phyloP scores from a whole-genome alignment of 1,139 yeast species.

The Taphrina flavorubra region DNA sequence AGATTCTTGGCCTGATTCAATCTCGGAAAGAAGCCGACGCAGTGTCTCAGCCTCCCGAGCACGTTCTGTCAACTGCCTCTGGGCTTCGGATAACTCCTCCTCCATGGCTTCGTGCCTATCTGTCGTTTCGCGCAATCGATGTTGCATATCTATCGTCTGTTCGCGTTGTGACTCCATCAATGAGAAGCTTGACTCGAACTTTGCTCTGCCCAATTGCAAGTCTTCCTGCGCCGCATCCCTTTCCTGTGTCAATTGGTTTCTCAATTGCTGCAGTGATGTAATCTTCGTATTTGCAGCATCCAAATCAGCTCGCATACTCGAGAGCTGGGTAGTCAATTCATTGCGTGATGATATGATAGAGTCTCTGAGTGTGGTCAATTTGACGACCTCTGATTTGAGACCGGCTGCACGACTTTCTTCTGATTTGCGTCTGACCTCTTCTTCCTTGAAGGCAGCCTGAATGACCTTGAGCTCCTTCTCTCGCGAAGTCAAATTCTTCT shows the following conservation, averaged over 20 bases:
- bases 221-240: slow-evolving; percentile 57
- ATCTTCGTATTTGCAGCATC: slow-evolving; percentile 19
- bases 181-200: slow-evolving; percentile 62
- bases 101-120: slow-evolving; percentile 69
- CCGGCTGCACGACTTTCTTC: slow-evolving; percentile 30
- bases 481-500: slow-evolving; percentile 26
- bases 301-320: slow-evolving; percentile 22
- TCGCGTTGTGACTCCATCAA: slow-evolving; percentile 66
- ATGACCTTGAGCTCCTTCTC: slow-evolving; percentile 38
- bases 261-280: slow-evolving; percentile 42
- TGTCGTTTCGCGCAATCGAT: slow-evolving; percentile 70
- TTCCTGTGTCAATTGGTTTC: slow-evolving; percentile 54
- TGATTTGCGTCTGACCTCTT: slow-evolving; percentile 33
- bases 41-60: slow-evolving; percentile 77
- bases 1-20: slow-evolving; percentile 63
- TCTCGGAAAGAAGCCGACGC: slow-evolving; percentile 69
- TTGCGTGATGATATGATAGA: slow-evolving; percentile 26
- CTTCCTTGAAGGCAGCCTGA: slow-evolving; percentile 38
- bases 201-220: slow-evolving; percentile 58
- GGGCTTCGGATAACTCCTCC: slow-evolving; percentile 78
- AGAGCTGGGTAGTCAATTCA: slow-evolving; percentile 18
- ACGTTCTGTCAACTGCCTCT: slow-evolving; percentile 75
- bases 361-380: slow-evolving; percentile 26
- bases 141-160: slow-evolving; percentile 76
- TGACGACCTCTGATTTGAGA: slow-evolving; percentile 25